phyloP scores from a whole-genome alignment of 768 basidiomycete species.

The Polyporus arcularius region DNA sequence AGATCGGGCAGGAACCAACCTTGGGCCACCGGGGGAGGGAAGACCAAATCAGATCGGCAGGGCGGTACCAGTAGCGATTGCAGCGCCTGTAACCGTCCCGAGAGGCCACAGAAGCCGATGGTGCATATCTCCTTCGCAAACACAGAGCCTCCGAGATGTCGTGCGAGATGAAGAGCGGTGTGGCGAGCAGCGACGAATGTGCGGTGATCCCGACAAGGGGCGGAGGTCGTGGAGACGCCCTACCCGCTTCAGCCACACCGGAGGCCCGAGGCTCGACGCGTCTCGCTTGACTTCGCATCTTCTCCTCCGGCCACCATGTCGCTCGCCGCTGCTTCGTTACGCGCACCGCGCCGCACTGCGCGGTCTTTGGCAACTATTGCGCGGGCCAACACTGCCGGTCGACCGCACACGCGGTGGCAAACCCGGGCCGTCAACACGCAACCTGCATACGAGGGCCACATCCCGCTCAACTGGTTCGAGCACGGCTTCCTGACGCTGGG shows the following conservation, averaged over 20 bases:
- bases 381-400: slow-evolving; percentile 1
- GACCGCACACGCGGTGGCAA: slow-evolving; percentile 8
- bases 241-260: background rate
- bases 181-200: background rate
- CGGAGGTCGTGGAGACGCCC: background rate
- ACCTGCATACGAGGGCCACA: slow-evolving; percentile 75
- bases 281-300: background rate
- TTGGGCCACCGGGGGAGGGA: slow-evolving; percentile 4
- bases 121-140: slow-evolving; percentile 8
- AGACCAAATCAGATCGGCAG: slow-evolving; percentile 8
- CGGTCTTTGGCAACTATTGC: slow-evolving; percentile 4
- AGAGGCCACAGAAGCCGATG: background rate
- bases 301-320: slow-evolving; percentile 4
- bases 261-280: background rate
- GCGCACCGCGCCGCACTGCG: slow-evolving; percentile 2
- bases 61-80: slow-evolving; percentile 13
- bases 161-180: background rate
- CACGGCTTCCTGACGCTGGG: slow-evolving; percentile 85
- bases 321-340: slow-evolving; percentile 11
- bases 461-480: slow-evolving; percentile 81
- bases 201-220: slow-evolving; percentile 6
- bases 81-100: background rate
- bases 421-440: slow-evolving; percentile 22
- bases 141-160: slow-evolving; percentile 1
- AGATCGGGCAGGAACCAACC: slow-evolving; percentile 4